These are phyloP conservation scores for Aurinia saxatilis DNA, from an alignment of 345 rosid genomes.

Conservation along the genomic window DNA sequence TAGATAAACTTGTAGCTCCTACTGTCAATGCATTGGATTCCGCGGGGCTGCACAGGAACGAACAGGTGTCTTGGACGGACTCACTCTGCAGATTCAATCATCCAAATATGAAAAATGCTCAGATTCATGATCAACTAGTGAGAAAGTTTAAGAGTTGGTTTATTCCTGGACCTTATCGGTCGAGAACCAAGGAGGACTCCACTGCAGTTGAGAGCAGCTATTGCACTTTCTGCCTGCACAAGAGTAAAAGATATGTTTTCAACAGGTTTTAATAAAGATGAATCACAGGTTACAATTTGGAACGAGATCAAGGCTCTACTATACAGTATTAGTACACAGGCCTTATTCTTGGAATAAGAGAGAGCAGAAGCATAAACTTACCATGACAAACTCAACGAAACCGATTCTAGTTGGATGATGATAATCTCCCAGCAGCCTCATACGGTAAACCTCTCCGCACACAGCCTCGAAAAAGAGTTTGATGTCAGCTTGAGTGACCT, in stretches of 20 bases:
- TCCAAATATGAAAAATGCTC: background rate
- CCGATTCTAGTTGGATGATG: slow-evolving; percentile 80
- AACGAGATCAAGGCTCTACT: background rate
- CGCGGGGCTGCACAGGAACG: slow-evolving; percentile 21
- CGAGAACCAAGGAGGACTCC: slow-evolving; percentile 82
- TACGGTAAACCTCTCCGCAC: slow-evolving; percentile 77
- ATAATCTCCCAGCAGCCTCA: slow-evolving; percentile 69
- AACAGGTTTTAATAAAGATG: background rate
- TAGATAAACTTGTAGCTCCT: slow-evolving; percentile 4
- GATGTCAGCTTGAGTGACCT: slow-evolving; percentile 65
- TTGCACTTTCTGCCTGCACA: slow-evolving; percentile 89
- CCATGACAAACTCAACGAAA: slow-evolving; percentile 76
- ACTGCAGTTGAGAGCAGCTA: slow-evolving; percentile 89
- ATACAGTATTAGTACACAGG: no score
- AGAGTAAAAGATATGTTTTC: background rate
- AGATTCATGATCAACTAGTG: background rate
- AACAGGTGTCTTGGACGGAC: slow-evolving; percentile 31
- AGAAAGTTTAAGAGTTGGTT: background rate
- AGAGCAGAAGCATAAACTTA: slow-evolving; percentile 16
- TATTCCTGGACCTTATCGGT: slow-evolving; percentile 63
- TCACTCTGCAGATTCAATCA: slow-evolving; percentile 20
- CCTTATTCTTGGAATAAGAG: background rate
- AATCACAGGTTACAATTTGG: background rate
- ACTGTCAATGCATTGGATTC: slow-evolving; percentile 14
- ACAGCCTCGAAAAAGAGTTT: slow-evolving; percentile 58